Evolutionary conservation across 805 yeast species (phyloP).

Genomic region (Martiniozyma abietophila): DNA sequence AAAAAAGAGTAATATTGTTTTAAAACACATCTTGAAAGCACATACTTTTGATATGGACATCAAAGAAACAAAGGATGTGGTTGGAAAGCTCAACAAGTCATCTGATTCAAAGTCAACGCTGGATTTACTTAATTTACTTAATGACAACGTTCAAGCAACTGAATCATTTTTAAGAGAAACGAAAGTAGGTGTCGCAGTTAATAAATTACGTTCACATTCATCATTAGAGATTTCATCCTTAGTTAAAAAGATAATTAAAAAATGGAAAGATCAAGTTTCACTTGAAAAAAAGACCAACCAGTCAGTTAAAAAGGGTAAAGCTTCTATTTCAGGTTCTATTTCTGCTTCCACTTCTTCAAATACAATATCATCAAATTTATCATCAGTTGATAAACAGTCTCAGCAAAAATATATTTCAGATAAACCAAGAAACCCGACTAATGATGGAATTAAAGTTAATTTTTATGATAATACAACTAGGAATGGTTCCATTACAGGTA

Average conservation of each 20-base stretch:
- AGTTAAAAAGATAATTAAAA: conserved; percentile 74
- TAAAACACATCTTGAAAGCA: not conserved
- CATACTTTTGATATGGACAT: conserved; percentile 29
- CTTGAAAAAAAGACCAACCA: conserved; percentile 38
- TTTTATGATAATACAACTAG: conserved; percentile 71
- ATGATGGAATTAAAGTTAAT: conserved; percentile 68
- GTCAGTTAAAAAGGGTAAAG: not conserved
- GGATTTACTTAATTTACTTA: conserved; percentile 55
- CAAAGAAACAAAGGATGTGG: conserved; percentile 62
- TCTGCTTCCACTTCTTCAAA: conserved; percentile 1
- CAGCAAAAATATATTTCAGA: conserved; percentile 22
- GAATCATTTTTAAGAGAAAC: conserved; percentile 85
- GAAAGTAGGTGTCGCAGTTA: conserved; percentile 94
- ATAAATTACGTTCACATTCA: conserved; percentile 63
- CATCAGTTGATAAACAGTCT: conserved; percentile 29
- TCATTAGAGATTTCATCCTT: conserved; percentile 60
- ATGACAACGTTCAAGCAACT: conserved; percentile 70
- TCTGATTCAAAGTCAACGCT: conserved; percentile 53
- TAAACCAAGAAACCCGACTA: conserved; percentile 66
- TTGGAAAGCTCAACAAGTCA: conserved; percentile 67
- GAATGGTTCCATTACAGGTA: conserved; percentile 73
- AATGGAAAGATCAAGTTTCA: conserved; percentile 86
- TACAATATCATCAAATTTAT: not conserved
- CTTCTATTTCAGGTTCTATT: conserved; percentile 4
- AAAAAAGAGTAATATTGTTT: no score